Conservation (phyloP, 805 yeast species). For the Sugiyamaella americana region DNA sequence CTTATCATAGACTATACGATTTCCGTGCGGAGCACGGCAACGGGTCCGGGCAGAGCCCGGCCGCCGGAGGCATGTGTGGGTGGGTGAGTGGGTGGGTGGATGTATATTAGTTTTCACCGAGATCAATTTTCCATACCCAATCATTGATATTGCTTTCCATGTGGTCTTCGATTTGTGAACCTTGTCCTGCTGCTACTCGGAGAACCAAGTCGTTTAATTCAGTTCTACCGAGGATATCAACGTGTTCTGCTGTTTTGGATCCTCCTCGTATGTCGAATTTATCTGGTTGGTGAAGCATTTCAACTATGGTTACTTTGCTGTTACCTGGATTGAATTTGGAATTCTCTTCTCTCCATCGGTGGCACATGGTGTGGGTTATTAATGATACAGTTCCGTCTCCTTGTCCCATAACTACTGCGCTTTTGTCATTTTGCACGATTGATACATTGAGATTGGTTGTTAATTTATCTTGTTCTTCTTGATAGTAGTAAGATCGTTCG, state of each 20-base stretch:
- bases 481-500: slow-evolving; percentile 85
- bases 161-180: slow-evolving; percentile 57
- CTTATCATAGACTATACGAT: too few species aligned
- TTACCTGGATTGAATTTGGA: slow-evolving; percentile 74
- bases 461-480: slow-evolving; percentile 54
- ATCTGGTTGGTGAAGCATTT: slow-evolving; percentile 90
- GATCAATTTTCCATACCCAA: slow-evolving; percentile 53
- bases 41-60: too few species aligned
- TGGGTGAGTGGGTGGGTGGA: too few species aligned
- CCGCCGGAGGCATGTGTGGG: too few species aligned
- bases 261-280: slow-evolving; percentile 94
- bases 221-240: slow-evolving; percentile 90
- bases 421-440: slow-evolving; percentile 56
- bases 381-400: slow-evolving; percentile 96
- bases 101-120: slow-evolving; percentile 31
- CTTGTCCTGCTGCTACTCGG: slow-evolving; percentile 76
- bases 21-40: too few species aligned
- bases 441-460: slow-evolving; percentile 56
- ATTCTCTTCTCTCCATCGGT: slow-evolving; percentile 69
- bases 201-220: slow-evolving; percentile 82
- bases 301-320: slow-evolving; percentile 70
- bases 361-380: slow-evolving; percentile 83
- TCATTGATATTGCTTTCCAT: slow-evolving; percentile 53
- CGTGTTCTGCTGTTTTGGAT: slow-evolving; percentile 96
- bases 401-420: slow-evolving; percentile 77